Percentiles rank a stretch among this genome's conserved stretches.
phyloP scores from a whole-genome alignment of 2,329 filamentous ascomycete species.

The Penicillium sp. region DNA sequence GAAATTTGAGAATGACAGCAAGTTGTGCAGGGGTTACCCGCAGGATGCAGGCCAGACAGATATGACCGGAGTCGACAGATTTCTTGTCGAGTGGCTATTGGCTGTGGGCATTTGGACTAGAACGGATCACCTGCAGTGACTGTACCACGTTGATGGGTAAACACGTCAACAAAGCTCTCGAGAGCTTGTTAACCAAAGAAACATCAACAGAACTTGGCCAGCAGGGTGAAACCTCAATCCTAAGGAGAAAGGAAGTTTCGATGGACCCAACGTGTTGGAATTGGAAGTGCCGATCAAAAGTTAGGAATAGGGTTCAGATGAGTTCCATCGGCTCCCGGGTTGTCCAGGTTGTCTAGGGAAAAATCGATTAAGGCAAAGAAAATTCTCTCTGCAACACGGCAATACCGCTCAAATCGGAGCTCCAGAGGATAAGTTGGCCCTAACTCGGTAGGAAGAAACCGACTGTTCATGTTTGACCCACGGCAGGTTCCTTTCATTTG shows the following conservation, averaged over 20 bases:
- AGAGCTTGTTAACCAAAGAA: background rate
- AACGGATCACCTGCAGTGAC: background rate
- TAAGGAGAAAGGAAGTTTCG: background rate
- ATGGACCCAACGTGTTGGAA: too few relatives aligned
- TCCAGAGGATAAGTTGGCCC: background rate
- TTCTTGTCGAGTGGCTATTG: background rate
- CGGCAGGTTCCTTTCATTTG: slow-evolving; percentile 13
- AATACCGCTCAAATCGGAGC: background rate
- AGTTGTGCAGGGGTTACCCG: slow-evolving; percentile 9
- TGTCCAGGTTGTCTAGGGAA: background rate
- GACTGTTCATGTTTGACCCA: slow-evolving; percentile 13
- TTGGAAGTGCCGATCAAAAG: background rate
- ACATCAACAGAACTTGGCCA: background rate
- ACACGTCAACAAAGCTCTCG: background rate
- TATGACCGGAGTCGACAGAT: slow-evolving; percentile 8
- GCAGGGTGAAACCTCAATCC: background rate
- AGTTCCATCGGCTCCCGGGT: background rate
- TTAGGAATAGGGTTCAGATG: background rate
- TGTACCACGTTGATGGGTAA: background rate
- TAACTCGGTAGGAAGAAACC: slow-evolving; percentile 13
- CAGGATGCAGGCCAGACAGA: slow-evolving; percentile 9
- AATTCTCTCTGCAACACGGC: background rate
- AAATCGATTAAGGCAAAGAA: background rate
- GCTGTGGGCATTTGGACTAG: background rate
- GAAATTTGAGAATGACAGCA: background rate